Evolutionary conservation across 768 basidiomycete species (phyloP).

Genomic region (Lenzites betulinus): DNA sequence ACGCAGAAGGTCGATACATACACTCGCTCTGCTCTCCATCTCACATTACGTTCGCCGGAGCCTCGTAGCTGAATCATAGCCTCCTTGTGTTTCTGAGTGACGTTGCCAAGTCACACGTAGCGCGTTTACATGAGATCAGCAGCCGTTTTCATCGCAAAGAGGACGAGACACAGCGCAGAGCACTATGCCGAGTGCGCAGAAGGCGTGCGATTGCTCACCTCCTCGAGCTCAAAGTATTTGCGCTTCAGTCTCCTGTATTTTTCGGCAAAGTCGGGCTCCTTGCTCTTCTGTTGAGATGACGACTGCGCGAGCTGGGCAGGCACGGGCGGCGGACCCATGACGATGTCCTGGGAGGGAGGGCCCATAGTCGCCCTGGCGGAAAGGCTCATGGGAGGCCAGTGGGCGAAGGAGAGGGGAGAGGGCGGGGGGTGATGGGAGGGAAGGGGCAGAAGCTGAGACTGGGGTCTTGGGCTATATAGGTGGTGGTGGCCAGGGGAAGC

Average conservation of each 20-base stretch:
- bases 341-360: slow-evolving; percentile 43
- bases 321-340: slow-evolving; percentile 52
- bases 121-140: background rate
- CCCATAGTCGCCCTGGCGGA: slow-evolving; percentile 35
- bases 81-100: slow-evolving; percentile 59
- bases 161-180: slow-evolving; percentile 14
- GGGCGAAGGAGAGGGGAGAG: slow-evolving; percentile 18
- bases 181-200: background rate
- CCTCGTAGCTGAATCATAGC: slow-evolving; percentile 54
- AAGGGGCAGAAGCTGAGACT: slow-evolving; percentile 12
- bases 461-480: slow-evolving; percentile 24
- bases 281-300: slow-evolving; percentile 31
- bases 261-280: slow-evolving; percentile 51
- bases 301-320: slow-evolving; percentile 37
- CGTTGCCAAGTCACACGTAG: slow-evolving; percentile 7
- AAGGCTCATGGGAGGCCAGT: slow-evolving; percentile 20
- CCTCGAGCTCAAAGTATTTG: slow-evolving; percentile 66
- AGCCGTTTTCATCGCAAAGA: background rate
- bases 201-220: slow-evolving; percentile 43
- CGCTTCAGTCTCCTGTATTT: slow-evolving; percentile 69
- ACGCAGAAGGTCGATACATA: slow-evolving; percentile 37
- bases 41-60: slow-evolving; percentile 64
- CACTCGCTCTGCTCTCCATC: slow-evolving; percentile 64
- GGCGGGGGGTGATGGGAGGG: slow-evolving; percentile 19
- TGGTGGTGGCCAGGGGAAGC: slow-evolving; percentile 26